These are phyloP conservation scores for Heliocybe sulcata DNA, from an alignment of 1,284 basidiomycete species.

Conservation along the genomic window DNA sequence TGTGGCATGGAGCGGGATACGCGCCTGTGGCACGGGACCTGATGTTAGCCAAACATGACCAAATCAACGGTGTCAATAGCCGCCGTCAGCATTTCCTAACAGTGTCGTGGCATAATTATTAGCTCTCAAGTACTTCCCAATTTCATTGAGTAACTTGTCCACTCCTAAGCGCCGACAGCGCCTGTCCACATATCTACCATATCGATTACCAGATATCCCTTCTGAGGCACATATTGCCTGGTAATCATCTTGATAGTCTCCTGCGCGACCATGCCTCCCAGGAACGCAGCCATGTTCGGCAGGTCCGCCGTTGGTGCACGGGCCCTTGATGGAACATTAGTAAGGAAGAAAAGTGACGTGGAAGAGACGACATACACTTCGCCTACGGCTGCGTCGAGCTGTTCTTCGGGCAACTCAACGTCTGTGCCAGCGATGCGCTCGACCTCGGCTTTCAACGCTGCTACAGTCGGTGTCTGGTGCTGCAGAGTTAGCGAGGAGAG, in stretches of 20 bases:
- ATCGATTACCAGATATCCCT: conserved; percentile 84
- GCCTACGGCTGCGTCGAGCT: conserved; percentile 56
- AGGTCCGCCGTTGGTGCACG: conserved; percentile 83
- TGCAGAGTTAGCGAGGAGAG: conserved; percentile 31
- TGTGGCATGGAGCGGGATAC: too few species aligned
- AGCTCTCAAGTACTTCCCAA: too few species aligned
- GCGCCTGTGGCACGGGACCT: too few species aligned
- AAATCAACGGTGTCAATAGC: conserved; percentile 22
- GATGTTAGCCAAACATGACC: too few species aligned
- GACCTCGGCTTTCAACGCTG: conserved; percentile 27
- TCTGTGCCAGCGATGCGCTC: conserved; percentile 24
- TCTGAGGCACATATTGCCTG: conserved; percentile 89
- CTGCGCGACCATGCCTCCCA: conserved; percentile 94
- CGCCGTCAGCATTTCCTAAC: conserved; percentile 77
- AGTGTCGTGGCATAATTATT: too few species aligned
- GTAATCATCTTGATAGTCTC: conserved; percentile 98
- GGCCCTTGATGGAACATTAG: conserved; percentile 32
- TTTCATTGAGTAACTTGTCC: too few species aligned
- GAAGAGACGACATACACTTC: conserved; percentile 65
- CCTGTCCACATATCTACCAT: conserved; percentile 79
- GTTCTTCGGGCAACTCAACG: conserved; percentile 49
- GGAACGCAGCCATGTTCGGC: conserved; percentile 88
- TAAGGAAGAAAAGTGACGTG: background rate
- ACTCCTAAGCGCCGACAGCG: too few species aligned
- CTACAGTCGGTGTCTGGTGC: conserved; percentile 19